Evolutionary conservation across 768 basidiomycete species (phyloP), one percentile per base, ranked within the genome.

Genomic region (Botryobasidium botryosum): DNA sequence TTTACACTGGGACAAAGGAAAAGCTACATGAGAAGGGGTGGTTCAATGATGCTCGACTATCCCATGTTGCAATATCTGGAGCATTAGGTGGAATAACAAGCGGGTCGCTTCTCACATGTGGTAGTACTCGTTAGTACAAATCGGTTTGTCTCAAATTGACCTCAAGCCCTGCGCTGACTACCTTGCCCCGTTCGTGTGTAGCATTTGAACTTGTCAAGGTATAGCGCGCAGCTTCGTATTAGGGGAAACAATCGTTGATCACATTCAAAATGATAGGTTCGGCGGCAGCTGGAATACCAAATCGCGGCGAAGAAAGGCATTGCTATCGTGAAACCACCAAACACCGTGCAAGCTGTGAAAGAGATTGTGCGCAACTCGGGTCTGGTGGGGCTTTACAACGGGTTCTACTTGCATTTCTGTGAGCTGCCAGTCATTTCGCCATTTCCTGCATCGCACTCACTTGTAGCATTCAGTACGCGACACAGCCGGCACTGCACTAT

Each of bases 131-230:
- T 88, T 60, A 63, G 82, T 80, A 29, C 44, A 44, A 37, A 7
- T 24, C 42, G 32, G 45, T 33, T 18, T 35, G 18, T 43, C 17
- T 29, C 5, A 12, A 5, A 36, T 33, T 12, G 12, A 12, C 15
- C 10, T 44, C 31, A 44, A 13, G 10, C 12, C 5, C 10, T 15
- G 7, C 33, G 17, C 24, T 27, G 25, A 45, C 35, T 28, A 3
- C 21, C 17, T 43, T 17, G 21, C 12, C 13, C 20, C 10, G 13
- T 25, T 42, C 40, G 8, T 8, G 13, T 42, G 28, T 49, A 74
- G 84, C 90, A 38, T 96, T 96, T 56, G 90, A 96, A 61, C 79
- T 96, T 31, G 86, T 96, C 57, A 96, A 96, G 71, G 87, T 88
- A 48, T 48, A 62, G n/a, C n/a, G n/a, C n/a, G n/a, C n/a, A n/a